Evolutionary conservation across 2,329 filamentous ascomycete species (phyloP), one percentile per base, ranked within the genome.

Genomic region (Torrubiellomyces zombiae): DNA sequence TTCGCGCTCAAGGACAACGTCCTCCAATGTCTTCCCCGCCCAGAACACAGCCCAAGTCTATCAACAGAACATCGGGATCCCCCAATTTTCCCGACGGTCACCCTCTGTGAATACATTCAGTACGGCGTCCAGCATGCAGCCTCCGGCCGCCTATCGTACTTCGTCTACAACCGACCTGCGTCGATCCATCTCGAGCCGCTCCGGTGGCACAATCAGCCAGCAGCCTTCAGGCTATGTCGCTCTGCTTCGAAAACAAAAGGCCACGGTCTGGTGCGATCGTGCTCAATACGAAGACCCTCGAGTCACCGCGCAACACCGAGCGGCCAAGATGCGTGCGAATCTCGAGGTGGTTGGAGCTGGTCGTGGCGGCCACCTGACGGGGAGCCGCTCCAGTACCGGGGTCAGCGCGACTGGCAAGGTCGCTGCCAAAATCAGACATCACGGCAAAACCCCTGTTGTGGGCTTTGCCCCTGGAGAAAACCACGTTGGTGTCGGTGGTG

Each of bases 211-310:
- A 14, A 39, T 57, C 28, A 58, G 58, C 10, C 66, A 67, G 32
- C 66, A 67, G 32, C 55, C 76, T 2, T 64, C 64, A n/a, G 75
- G 82, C 35, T 98, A 98, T 51, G 89, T 98, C 25, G 85, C 89
- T 18, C 64, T 94, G n/a, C 75, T 98, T 55, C 73, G 89, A 33
- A 86, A 85, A 48, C 89, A 98, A 53, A 95, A 95, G 50, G 89
- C 83, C 16, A 98, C 89, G 0, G 89, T 98, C 4, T 98, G 89
- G 89, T 94, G 85, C 56, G 89, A 95, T 46, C 76, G 85, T 27
- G 69, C 86, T 7, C 89, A 98, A 48, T 74, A 80, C 33, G 83
- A 95, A 51, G 89, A 98, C 47, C 81, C 86, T 1, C 68, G 82
- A 25, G 57, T 89, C 29, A 57, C 76, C 4, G 83, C 82, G 15